These are phyloP conservation scores for Rosa chinensis DNA, from an alignment of 306 rosid species.

Conservation along the genomic window DNA sequence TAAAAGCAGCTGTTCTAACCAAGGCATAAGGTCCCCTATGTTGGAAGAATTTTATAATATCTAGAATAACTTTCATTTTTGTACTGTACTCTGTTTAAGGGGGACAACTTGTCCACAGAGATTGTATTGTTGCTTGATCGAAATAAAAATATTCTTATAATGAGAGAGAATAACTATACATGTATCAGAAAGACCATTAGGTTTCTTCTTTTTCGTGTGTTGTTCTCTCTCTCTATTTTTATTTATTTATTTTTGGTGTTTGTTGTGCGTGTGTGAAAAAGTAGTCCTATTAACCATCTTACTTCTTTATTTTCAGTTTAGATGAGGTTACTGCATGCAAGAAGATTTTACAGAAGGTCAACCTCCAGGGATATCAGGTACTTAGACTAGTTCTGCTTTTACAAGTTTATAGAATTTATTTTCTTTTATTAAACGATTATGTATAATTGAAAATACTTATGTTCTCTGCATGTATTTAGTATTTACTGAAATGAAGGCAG, in stretches of 20 bases:
- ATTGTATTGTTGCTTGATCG: not conserved
- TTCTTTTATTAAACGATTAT: not conserved
- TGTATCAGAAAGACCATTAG: conserved; percentile 1
- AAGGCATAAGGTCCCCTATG: not conserved
- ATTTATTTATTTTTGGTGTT: not conserved
- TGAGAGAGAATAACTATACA: not conserved
- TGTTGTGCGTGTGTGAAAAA: not conserved
- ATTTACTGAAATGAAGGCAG: not conserved
- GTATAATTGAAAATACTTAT: not conserved
- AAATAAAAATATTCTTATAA: not conserved
- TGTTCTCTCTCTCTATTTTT: no score
- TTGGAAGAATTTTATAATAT: not conserved
- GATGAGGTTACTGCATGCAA: conserved; percentile 74
- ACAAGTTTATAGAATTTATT: not conserved
- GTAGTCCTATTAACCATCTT: not conserved
- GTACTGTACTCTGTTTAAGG: not conserved
- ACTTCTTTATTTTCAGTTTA: conserved; percentile 43
- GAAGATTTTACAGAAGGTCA: conserved; percentile 60
- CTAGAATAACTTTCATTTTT: not conserved
- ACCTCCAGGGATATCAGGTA: conserved; percentile 87
- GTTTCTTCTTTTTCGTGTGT: not conserved
- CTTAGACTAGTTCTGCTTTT: conserved; percentile 8
- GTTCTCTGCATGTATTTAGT: not conserved
- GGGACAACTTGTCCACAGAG: not conserved
- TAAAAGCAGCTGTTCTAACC: not conserved